Conservation (phyloP, 139 green algal species). For the Chlamydomonas applanata region DNA sequence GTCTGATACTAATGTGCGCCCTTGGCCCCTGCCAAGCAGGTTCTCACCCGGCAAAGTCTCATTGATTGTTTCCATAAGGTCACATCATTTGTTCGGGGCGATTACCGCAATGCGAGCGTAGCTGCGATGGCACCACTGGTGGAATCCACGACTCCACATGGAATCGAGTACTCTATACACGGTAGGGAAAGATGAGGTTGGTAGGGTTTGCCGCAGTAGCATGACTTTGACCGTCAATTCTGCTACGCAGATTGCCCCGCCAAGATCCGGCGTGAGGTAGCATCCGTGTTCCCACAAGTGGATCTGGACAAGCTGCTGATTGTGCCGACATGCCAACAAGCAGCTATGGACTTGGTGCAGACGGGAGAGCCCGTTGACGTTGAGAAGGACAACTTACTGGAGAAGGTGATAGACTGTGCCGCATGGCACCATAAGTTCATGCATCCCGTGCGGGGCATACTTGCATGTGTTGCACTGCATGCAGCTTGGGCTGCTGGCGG, state of each 20-base stretch:
- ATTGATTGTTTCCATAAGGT: too few relatives aligned
- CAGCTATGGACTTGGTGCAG: conserved; percentile 77
- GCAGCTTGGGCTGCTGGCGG: too few relatives aligned
- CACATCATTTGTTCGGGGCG: too few relatives aligned
- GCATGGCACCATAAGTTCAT: neutral
- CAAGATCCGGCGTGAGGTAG: conserved; percentile 31
- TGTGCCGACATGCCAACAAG: conserved; percentile 84
- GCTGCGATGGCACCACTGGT: conserved; percentile 10
- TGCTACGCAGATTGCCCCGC: conserved; percentile 27
- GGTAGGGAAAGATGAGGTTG: conserved; percentile 40
- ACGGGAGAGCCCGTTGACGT: conserved; percentile 53
- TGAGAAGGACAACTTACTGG: conserved; percentile 86
- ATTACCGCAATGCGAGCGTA: too few relatives aligned
- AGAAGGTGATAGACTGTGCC: conserved; percentile 47
- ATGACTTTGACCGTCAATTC: neutral
- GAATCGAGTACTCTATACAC: conserved; percentile 74
- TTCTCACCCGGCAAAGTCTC: too few relatives aligned
- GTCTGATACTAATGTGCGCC: too few relatives aligned
- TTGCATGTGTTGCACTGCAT: too few relatives aligned
- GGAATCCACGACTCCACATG: conserved; percentile 43
- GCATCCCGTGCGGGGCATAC: too few relatives aligned
- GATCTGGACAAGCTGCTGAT: conserved; percentile 63
- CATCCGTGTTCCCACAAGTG: conserved; percentile 46
- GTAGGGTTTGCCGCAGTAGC: neutral
- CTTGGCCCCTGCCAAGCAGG: too few relatives aligned